A percentile compares a stretch with the other conserved stretches of the same genome.
phyloP scores from a whole-genome alignment of 192 early-diverging fungal species.

The Paraglomus occultum region DNA sequence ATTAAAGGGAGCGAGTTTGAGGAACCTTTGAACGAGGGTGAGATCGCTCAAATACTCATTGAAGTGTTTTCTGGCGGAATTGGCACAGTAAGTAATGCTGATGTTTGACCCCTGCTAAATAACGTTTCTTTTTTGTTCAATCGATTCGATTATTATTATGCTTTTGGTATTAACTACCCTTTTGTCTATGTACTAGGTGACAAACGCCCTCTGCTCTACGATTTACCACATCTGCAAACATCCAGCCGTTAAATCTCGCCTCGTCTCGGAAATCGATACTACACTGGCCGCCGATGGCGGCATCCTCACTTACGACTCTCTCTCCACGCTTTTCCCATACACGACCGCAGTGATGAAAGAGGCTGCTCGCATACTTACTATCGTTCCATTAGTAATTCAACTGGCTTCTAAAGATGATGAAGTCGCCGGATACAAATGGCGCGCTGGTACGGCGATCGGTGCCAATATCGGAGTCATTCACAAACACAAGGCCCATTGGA shows the following conservation, averaged over 20 bases:
- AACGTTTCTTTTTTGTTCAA: neutral
- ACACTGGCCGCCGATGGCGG: neutral
- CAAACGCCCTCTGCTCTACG: neutral
- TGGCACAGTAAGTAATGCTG: slow-evolving; percentile 19
- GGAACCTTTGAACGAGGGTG: neutral
- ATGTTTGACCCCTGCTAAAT: neutral
- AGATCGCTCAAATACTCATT: neutral
- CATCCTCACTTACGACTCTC: neutral
- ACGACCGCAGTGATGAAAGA: slow-evolving; percentile 15
- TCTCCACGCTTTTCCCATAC: slow-evolving; percentile 4
- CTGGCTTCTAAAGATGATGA: neutral
- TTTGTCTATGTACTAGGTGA: neutral
- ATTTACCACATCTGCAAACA: slow-evolving; percentile 2
- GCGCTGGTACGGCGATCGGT: neutral
- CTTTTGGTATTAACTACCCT: no score
- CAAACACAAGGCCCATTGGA: neutral
- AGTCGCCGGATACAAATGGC: neutral
- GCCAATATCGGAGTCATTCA: slow-evolving; percentile 2
- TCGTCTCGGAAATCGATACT: neutral
- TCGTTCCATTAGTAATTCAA: neutral
- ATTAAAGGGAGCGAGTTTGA: neutral
- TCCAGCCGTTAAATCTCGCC: neutral
- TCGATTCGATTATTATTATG: no score
- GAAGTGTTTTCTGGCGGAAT: slow-evolving; percentile 13
- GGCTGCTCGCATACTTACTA: neutral